These are phyloP conservation scores for Hypoxylon sp. DNA, from an alignment of 2,329 filamentous ascomycete species.

Conservation along the genomic window DNA sequence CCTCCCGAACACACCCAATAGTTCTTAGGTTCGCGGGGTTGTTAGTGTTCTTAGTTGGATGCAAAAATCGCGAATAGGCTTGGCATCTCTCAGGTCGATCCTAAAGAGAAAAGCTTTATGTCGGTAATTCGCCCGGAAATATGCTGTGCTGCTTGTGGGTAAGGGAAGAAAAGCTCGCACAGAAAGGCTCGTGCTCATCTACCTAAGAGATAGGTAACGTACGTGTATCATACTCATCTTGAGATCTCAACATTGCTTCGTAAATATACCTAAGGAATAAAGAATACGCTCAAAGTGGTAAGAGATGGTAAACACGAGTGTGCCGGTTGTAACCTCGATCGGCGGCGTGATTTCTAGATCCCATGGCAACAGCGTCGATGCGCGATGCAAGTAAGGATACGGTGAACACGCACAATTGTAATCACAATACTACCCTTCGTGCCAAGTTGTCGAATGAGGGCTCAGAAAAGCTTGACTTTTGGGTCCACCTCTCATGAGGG, in stretches of 20 bases:
- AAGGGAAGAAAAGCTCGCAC: background rate
- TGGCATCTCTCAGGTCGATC: slow-evolving; percentile 18
- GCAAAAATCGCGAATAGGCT: slow-evolving; percentile 24
- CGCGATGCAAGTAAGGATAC: slow-evolving; percentile 28
- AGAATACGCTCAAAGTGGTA: background rate
- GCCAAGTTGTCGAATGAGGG: slow-evolving; percentile 35
- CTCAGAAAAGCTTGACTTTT: slow-evolving; percentile 37
- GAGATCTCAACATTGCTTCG: background rate
- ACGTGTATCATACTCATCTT: slow-evolving; percentile 2
- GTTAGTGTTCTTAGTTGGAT: slow-evolving; percentile 20
- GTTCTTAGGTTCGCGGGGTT: slow-evolving; percentile 25
- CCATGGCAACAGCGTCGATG: slow-evolving; percentile 19
- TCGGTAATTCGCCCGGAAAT: slow-evolving; percentile 7
- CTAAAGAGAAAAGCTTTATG: slow-evolving; percentile 9
- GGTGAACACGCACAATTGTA: slow-evolving; percentile 20
- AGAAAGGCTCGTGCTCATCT: slow-evolving; percentile 4
- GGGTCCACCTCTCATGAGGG: slow-evolving; percentile 30
- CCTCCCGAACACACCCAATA: slow-evolving; percentile 36
- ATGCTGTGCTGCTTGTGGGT: slow-evolving; percentile 8
- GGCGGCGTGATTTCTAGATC: slow-evolving; percentile 20
- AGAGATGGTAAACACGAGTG: background rate
- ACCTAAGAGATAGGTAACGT: background rate
- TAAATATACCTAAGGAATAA: background rate
- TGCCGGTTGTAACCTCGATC: slow-evolving; percentile 5
- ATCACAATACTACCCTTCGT: slow-evolving; percentile 20